Evolutionary conservation across 345 rosid species (phyloP), one percentile per base, ranked within the genome.

Genomic region (Aquilaria yunnanensis): DNA sequence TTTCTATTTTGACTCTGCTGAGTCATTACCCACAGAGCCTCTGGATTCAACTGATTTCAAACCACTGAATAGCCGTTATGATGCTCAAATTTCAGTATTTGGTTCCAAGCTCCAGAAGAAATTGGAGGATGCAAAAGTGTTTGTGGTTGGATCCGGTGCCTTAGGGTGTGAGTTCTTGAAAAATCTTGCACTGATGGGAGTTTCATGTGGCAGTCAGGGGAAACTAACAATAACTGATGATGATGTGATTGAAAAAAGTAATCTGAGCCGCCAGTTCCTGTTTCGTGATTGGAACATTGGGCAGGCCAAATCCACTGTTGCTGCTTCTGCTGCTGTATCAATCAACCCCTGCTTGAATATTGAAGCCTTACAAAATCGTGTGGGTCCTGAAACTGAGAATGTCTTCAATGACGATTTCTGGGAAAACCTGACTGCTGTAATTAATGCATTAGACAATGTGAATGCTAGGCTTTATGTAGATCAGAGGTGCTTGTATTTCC

Each of bases 251-350:
- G 99, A 95, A 80, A 95, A 91, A 79, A 95, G 99, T 82, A 95
- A 95, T 77, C 96, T 95, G 49, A 91, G 97, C 75, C 85, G 99
- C 76, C 99, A 95, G 67, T 95, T 95, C 70, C 92, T 95, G 33
- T 95, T 95, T 73, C 96, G 96, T 57, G 98, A 95, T 73, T 91
- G 98, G 99, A 95, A 95, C 72, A 95, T 95, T 67, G 97, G 99
- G 51, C 99, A 91, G 80, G 98, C 99, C 30, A 95, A 95, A 75
- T 95, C 99, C 64, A 85, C 96, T 13, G 98, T 95, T 62, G 99
- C 98, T 66, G 98, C 97, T 61, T 74, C 99, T 71, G 97, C 97
- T 67, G 98, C 97, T 53, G 70, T 79, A 23, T 70, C 78, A 41
- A 89, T 95, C 70, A 95, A 95, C 70, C 89, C 96, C 31, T 12